Conservation (phyloP, 345 rosid genomes). For the Sapria himalayana region DNA sequence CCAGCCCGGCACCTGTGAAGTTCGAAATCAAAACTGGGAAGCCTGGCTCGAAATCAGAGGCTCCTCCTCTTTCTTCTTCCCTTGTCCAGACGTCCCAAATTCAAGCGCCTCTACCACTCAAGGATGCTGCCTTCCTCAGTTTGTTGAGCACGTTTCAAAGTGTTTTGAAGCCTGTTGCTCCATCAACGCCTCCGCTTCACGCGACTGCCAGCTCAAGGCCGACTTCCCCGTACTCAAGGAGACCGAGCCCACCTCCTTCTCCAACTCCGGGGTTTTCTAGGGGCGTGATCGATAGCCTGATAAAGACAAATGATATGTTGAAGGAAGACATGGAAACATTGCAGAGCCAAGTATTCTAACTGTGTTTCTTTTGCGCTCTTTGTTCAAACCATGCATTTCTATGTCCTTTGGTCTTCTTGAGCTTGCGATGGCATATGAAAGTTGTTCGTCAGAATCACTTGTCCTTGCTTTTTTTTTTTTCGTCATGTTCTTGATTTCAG, state of each 20-base stretch:
- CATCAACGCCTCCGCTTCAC: slow-evolving; percentile 7
- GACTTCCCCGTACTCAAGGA: slow-evolving; percentile 37
- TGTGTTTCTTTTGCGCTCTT: slow-evolving; percentile 5
- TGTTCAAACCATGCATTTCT: slow-evolving; percentile 5
- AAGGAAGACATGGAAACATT: slow-evolving; percentile 58
- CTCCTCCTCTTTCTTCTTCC: slow-evolving; percentile 27
- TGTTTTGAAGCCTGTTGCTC: slow-evolving; percentile 30
- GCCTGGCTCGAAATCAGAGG: slow-evolving; percentile 27
- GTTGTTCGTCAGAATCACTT: background rate
- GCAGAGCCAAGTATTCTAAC: slow-evolving; percentile 46
- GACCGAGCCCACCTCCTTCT: slow-evolving; percentile 54
- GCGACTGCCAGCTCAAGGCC: slow-evolving; percentile 25
- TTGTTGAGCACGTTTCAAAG: slow-evolving; percentile 46
- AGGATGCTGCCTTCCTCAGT: slow-evolving; percentile 58
- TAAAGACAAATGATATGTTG: slow-evolving; percentile 59
- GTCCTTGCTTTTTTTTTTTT: slow-evolving; percentile 4
- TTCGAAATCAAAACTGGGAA: slow-evolving; percentile 48
- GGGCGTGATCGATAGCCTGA: slow-evolving; percentile 54
- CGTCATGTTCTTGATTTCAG: slow-evolving; percentile 18
- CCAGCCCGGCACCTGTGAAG: slow-evolving; percentile 51
- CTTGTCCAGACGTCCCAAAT: slow-evolving; percentile 53
- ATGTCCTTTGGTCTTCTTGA: slow-evolving; percentile 6
- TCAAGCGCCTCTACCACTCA: slow-evolving; percentile 40
- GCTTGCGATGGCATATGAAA: slow-evolving; percentile 2
- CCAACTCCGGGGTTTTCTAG: slow-evolving; percentile 40